Evolutionary conservation across 352 stramenopile species (phyloP).

Genomic region (Phytophthora fragariaefolia): DNA sequence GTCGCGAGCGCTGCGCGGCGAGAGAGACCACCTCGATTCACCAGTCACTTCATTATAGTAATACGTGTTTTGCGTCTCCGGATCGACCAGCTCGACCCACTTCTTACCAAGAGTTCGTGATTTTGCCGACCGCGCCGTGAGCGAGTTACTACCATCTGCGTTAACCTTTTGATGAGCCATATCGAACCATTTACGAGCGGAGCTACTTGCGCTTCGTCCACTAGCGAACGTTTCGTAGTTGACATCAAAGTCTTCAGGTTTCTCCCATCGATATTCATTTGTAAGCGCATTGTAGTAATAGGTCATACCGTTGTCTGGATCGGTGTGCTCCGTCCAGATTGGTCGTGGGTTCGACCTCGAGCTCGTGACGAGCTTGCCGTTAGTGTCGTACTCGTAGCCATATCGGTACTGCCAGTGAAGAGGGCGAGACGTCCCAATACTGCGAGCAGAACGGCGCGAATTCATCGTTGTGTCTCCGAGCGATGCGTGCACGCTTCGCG

Average conservation of each 20-base stretch:
- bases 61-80: constrained; percentile 83
- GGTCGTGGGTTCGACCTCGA: constrained; percentile 40
- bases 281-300: constrained; percentile 83
- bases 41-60: constrained; percentile 93
- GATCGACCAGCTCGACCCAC: constrained; percentile 88
- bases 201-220: constrained; percentile 42
- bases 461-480: constrained; percentile 26
- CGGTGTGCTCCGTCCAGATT: constrained; percentile 72
- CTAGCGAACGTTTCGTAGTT: constrained; percentile 57
- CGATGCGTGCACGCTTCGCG: constrained; percentile 54
- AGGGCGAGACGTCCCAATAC: constrained; percentile 41
- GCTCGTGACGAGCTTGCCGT: constrained; percentile 43
- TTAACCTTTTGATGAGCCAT: constrained; percentile 33
- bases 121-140: constrained; percentile 47
- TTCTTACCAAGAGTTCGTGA: constrained; percentile 62
- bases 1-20: constrained; percentile 70
- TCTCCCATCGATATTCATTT: constrained; percentile 83
- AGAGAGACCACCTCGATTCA: constrained; percentile 87
- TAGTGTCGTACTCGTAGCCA: constrained; percentile 64
- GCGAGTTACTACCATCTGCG: constrained; percentile 21
- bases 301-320: constrained; percentile 47
- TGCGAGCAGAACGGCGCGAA: constrained; percentile 32
- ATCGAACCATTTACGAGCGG: constrained; percentile 75
- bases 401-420: constrained; percentile 82
- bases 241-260: constrained; percentile 64